A percentile compares a stretch with the other conserved stretches of the same genome.
phyloP scores from a whole-genome alignment of 2,329 filamentous ascomycete genomes.

The Botrytis paeoniae region DNA sequence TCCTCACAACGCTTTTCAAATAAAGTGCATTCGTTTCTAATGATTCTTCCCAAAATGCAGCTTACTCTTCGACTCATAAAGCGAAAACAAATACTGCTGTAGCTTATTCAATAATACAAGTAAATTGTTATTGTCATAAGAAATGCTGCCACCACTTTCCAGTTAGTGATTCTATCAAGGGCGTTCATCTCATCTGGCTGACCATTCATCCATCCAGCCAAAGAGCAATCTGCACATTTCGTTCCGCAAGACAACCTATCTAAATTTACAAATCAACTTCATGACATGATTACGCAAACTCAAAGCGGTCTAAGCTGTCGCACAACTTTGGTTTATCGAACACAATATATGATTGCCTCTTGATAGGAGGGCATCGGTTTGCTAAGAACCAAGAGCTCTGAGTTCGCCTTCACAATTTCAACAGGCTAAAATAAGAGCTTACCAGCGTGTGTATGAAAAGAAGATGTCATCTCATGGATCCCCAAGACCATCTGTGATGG shows the following conservation, averaged over 20 bases:
- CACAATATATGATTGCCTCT: constrained; percentile 3
- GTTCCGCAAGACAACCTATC: constrained; percentile 6
- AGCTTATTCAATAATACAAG: not conserved
- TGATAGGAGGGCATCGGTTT: not conserved
- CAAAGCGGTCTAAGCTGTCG: constrained; percentile 14
- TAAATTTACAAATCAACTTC: not conserved
- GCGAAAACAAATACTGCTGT: not conserved
- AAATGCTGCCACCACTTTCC: constrained; percentile 17
- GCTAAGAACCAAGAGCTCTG: constrained; percentile 7
- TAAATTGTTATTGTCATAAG: constrained; percentile 9
- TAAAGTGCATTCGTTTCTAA: not conserved
- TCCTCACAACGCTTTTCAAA: not conserved
- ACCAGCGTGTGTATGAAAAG: not conserved
- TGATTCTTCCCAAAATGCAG: constrained; percentile 12
- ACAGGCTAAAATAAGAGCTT: not conserved
- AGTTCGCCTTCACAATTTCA: not conserved
- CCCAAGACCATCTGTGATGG: constrained; percentile 25
- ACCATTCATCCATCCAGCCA: constrained; percentile 1
- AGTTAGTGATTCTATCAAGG: constrained; percentile 12
- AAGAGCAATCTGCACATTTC: constrained; percentile 1
- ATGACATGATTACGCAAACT: constrained; percentile 17
- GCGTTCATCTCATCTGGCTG: constrained; percentile 6
- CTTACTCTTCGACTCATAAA: not conserved
- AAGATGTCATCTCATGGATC: constrained; percentile 37
- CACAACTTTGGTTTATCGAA: constrained; percentile 10